phyloP scores from a whole-genome alignment of 805 yeast species.

The Candida ortonii region DNA sequence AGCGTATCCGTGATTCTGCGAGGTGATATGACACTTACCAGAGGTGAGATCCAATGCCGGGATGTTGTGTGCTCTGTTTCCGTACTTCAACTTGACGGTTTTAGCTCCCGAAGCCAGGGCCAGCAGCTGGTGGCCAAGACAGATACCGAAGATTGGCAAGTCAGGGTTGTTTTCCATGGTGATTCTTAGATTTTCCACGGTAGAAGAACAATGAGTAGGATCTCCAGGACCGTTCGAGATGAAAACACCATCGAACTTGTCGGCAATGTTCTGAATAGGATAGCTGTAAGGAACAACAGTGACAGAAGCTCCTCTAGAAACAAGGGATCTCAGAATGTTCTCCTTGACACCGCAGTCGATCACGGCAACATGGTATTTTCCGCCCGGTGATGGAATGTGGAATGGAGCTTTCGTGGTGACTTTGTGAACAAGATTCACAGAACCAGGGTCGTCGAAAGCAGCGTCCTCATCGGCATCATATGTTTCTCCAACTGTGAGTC shows the following conservation, averaged over 20 bases:
- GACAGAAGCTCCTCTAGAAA: constrained; percentile 90
- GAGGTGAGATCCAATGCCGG: constrained; percentile 89
- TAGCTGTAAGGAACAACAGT: constrained; percentile 96
- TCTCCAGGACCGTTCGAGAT: constrained; percentile 97
- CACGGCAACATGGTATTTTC: constrained; percentile 79
- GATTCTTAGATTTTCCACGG: constrained; percentile 69
- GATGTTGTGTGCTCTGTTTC: constrained; percentile 98
- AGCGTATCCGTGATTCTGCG: constrained; percentile 98
- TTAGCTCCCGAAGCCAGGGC: constrained; percentile 94
- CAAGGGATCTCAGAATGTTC: constrained; percentile 91
- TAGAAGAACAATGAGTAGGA: constrained; percentile 83
- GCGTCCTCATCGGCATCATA: constrained; percentile 91
- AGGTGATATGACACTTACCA: constrained; percentile 95
- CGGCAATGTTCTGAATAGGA: constrained; percentile 87
- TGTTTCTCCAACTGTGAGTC: constrained; percentile 85
- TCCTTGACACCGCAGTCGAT: constrained; percentile 99
- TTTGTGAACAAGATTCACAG: constrained; percentile 83
- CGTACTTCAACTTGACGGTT: constrained; percentile 90
- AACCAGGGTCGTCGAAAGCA: constrained; percentile 87
- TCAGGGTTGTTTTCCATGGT: constrained; percentile 62
- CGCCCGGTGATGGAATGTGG: constrained; percentile 67
- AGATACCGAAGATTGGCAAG: constrained; percentile 94
- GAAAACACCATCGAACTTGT: constrained; percentile 91
- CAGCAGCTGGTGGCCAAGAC: constrained; percentile 94
- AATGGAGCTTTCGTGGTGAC: constrained; percentile 95